Evolutionary conservation across 2,329 filamentous ascomycete species (phyloP), one percentile per base, ranked within the genome.

Genomic region (Colletotrichum acutatum): DNA sequence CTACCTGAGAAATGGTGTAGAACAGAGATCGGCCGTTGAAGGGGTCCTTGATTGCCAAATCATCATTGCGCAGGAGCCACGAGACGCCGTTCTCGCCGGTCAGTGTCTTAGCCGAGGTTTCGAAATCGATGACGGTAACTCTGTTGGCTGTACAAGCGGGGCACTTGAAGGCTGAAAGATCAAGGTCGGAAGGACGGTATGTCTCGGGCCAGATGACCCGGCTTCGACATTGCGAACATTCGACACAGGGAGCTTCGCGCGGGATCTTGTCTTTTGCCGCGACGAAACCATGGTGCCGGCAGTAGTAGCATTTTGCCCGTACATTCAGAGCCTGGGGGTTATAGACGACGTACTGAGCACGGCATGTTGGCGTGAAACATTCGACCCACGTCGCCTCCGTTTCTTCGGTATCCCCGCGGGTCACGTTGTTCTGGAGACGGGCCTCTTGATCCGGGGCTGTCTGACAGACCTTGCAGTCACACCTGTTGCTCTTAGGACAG

Each of bases 301-400:
- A 88, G 77, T 84, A 88, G 76, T 84, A 80, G 76, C 87, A 88
- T 76, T 88, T 88, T 34, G 86, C 76, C 1, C 83, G 83, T 1
- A 86, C 83, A 0, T 79, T 81, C n/a, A 88, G 79, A 1, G 75
- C 74, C 3, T 81, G 77, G 2, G 81, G 76, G 54, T 85, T 82
- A 76, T 89, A 88, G 5, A 88, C 84, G 32, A 88, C 83, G 74
- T 88, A 89, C 76, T 88, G 86, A 1, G 82, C 85, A 12, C 86
- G 82, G 76, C 87, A 89, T 9, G 77, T 76, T 1, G 60, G 68
- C n/a, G 81, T 78, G 49, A 74, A 78, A 75, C 87, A 89, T 76
- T 88, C 86, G 0, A 87, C 84, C 87, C 87, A 89, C 19, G 80
- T 79, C 0, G 78, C 81, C 4, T 76, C 74, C 0, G 83, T 84